These are phyloP conservation scores for Coemansia sp. DNA, from an alignment of 192 early-diverging fungal species.

Conservation along the genomic window DNA sequence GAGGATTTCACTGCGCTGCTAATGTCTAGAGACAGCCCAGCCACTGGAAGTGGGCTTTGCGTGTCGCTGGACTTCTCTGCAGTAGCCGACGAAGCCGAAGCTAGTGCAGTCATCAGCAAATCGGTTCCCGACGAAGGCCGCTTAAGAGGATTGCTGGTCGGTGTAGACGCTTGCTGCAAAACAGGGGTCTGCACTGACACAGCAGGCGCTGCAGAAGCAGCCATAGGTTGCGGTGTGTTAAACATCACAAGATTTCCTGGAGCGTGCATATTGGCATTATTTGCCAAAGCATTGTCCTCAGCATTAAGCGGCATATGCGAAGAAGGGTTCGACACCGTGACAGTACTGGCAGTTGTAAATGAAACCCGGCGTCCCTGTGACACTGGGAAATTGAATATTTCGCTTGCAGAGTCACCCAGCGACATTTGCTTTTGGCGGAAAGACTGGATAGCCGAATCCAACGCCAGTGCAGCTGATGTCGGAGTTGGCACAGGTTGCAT, in stretches of 20 bases:
- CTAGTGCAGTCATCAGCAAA: conserved; percentile 1
- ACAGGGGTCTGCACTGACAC: conserved; percentile 3
- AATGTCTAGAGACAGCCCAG: conserved; percentile 1
- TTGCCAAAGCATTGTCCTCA: conserved; percentile 7
- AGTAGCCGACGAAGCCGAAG: background rate
- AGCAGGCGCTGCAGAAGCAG: background rate
- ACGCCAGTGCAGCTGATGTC: conserved; percentile 19
- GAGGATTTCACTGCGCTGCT: background rate
- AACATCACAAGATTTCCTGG: conserved; percentile 9
- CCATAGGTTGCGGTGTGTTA: background rate
- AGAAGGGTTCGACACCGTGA: conserved; percentile 1
- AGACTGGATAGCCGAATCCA: conserved; percentile 11
- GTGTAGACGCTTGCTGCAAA: background rate
- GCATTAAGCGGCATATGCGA: conserved; percentile 10
- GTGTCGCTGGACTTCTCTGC: background rate
- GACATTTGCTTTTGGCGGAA: conserved; percentile 15
- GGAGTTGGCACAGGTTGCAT: conserved; percentile 47
- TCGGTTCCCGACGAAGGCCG: conserved; percentile 4
- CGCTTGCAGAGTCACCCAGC: conserved; percentile 9
- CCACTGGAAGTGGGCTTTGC: background rate
- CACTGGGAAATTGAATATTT: conserved; percentile 26
- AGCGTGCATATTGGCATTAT: conserved; percentile 15
- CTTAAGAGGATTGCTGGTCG: background rate
- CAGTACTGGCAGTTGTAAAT: conserved; percentile 6
- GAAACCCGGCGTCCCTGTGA: conserved; percentile 19